Conservation (phyloP, 306 rosid genomes). For the Dryas alaskensis region DNA sequence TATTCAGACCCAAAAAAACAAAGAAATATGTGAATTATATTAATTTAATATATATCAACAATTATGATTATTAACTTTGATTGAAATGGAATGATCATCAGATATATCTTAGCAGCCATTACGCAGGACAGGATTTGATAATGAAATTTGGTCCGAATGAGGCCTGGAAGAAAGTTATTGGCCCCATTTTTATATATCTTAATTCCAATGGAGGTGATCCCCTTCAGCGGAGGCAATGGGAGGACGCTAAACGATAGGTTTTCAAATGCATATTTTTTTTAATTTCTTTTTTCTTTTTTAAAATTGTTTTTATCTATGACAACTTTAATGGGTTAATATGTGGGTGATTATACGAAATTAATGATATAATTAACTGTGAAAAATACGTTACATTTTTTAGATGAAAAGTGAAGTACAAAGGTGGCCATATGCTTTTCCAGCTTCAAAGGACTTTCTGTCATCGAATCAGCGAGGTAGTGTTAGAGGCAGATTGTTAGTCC, state of each 20-base stretch:
- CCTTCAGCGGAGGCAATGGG: constrained; percentile 46
- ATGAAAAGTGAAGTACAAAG: constrained; percentile 67
- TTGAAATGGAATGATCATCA: constrained; percentile 12
- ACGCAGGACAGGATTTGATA: constrained; percentile 74
- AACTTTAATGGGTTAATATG: too few species aligned
- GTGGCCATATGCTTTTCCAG: constrained; percentile 84
- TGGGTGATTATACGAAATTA: too few species aligned
- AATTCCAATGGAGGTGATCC: constrained; percentile 50
- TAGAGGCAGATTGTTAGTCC: constrained; percentile 60
- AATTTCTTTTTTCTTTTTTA: neutral
- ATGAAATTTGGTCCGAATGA: constrained; percentile 55
- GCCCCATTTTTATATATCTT: constrained; percentile 72
- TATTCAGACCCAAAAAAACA: too few species aligned
- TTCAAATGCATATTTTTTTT: neutral
- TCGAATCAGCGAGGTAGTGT: constrained; percentile 66
- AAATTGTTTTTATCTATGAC: too few species aligned
- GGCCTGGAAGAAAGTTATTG: constrained; percentile 89
- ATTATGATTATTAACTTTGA: too few species aligned
- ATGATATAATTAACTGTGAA: neutral
- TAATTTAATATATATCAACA: too few species aligned
- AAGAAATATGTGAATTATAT: too few species aligned
- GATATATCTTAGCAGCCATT: constrained; percentile 86
- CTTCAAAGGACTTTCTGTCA: constrained; percentile 57
- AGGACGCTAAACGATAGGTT: constrained; percentile 80
- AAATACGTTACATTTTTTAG: constrained; percentile 31